phyloP scores from a whole-genome alignment of 495 filamentous ascomycete genomes.

The Poronia punctata region DNA sequence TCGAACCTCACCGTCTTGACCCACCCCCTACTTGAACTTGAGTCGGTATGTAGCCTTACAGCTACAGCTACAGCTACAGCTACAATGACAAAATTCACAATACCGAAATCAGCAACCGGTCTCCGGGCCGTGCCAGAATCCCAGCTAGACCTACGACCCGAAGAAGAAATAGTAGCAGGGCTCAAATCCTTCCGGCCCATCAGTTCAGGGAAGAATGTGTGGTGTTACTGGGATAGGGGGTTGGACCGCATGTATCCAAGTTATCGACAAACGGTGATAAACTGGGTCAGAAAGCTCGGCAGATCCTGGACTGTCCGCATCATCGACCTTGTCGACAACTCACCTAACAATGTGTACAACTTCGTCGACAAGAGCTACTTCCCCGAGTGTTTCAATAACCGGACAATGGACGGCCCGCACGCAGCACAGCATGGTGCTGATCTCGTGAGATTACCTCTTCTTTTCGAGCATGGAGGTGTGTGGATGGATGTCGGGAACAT shows the following conservation, averaged over 20 bases:
- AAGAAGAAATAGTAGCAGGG: constrained; percentile 13
- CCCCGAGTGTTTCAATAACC: constrained; percentile 24
- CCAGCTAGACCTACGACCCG: constrained; percentile 15
- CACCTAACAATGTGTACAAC: constrained; percentile 19
- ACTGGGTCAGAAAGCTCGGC: constrained; percentile 26
- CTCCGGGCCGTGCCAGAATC: constrained; percentile 13
- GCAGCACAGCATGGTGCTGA: constrained; percentile 30
- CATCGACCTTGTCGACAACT: constrained; percentile 17
- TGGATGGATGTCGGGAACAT: constrained; percentile 36
- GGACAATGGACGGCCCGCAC: constrained; percentile 29
- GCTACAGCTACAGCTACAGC: no score
- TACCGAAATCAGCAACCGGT: constrained; percentile 12
- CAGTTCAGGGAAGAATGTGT: constrained; percentile 38
- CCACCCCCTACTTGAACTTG: no score
- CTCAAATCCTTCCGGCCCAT: constrained; percentile 18
- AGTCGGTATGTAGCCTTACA: no score
- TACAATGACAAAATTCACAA: constrained; percentile 9
- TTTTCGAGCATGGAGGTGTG: constrained; percentile 33
- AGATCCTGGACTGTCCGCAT: constrained; percentile 23
- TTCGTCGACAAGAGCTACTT: constrained; percentile 23
- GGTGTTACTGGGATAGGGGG: constrained; percentile 40
- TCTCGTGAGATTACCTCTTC: constrained; percentile 30
- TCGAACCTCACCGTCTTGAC: no score
- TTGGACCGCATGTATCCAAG: constrained; percentile 27
- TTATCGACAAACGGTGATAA: constrained; percentile 26